A percentile compares a stretch with the other conserved stretches of the same genome.
Conservation (phyloP, 352 stramenopile genomes). For the Pythium aphanidermatum region DNA sequence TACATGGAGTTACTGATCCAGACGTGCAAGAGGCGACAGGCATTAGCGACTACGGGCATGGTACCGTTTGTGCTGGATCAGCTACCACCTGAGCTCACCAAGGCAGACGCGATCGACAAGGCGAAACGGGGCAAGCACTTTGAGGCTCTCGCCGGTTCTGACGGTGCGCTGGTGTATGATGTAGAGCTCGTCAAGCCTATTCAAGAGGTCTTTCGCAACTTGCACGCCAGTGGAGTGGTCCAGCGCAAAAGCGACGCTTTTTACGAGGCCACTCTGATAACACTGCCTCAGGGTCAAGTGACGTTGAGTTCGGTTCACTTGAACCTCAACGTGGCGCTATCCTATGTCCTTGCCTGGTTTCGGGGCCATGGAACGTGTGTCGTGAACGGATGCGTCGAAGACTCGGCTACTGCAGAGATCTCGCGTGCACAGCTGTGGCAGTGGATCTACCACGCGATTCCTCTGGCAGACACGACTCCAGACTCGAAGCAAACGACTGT, state of each 20-base stretch:
- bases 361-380: constrained; percentile 86
- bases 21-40: constrained; percentile 91
- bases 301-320: constrained; percentile 73
- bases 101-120: constrained; percentile 65
- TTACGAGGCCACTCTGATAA: constrained; percentile 44
- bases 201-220: constrained; percentile 20
- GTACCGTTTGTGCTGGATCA: constrained; percentile 92
- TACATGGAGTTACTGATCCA: constrained; percentile 93
- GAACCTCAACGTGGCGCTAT: constrained; percentile 86
- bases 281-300: constrained; percentile 51
- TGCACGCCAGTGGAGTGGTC: neutral
- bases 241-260: constrained; percentile 16
- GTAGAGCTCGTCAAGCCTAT: constrained; percentile 78
- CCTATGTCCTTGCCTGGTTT: constrained; percentile 91
- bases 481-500: constrained; percentile 17
- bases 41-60: constrained; percentile 95
- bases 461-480: constrained; percentile 18
- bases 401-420: constrained; percentile 94
- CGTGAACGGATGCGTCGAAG: constrained; percentile 91
- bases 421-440: constrained; percentile 91
- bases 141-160: constrained; percentile 86
- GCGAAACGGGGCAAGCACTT: constrained; percentile 80
- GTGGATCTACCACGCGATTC: constrained; percentile 57
- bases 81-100: constrained; percentile 58
- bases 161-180: constrained; percentile 94